Conservation (phyloP, 768 basidiomycete genomes). For the Clitopilus passeckerianus region DNA sequence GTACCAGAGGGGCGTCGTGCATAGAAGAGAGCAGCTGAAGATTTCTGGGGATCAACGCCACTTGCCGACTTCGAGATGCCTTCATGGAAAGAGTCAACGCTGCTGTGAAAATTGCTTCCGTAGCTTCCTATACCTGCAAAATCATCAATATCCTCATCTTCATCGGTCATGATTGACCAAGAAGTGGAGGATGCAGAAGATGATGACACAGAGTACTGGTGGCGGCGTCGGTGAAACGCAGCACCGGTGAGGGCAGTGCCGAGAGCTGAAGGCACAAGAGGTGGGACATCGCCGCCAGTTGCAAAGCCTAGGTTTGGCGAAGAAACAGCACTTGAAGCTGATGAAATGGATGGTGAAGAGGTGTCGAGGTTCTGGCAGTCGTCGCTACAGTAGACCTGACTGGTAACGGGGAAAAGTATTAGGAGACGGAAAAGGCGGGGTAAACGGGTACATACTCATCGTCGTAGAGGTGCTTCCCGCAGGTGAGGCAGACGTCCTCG, state of each 20-base stretch:
- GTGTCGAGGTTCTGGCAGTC: conserved; percentile 59
- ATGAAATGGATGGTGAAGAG: conserved; percentile 63
- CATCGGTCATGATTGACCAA: conserved; percentile 64
- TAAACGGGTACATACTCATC: conserved; percentile 46
- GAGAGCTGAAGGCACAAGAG: conserved; percentile 63
- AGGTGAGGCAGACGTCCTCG: conserved; percentile 73
- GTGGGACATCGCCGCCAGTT: conserved; percentile 56
- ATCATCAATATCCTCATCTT: conserved; percentile 49
- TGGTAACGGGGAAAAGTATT: conserved; percentile 22
- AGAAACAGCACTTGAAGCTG: conserved; percentile 62
- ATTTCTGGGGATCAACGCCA: conserved; percentile 24
- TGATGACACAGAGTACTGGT: conserved; percentile 53
- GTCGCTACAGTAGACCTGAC: conserved; percentile 68
- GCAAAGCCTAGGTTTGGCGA: conserved; percentile 58
- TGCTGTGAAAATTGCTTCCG: conserved; percentile 32
- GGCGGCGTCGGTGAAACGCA: conserved; percentile 28
- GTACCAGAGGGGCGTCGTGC: conserved; percentile 68
- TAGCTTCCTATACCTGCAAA: conserved; percentile 23
- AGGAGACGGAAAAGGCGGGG: conserved; percentile 8
- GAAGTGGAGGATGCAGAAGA: conserved; percentile 60
- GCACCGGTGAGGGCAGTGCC: conserved; percentile 48
- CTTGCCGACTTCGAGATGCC: conserved; percentile 36
- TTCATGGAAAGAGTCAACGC: conserved; percentile 33
- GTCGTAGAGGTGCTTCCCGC: conserved; percentile 59
- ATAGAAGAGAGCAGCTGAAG: conserved; percentile 51